Evolutionary conservation across 139 green algal genomes (phyloP).

Genomic region (Coelastrella sp.): DNA sequence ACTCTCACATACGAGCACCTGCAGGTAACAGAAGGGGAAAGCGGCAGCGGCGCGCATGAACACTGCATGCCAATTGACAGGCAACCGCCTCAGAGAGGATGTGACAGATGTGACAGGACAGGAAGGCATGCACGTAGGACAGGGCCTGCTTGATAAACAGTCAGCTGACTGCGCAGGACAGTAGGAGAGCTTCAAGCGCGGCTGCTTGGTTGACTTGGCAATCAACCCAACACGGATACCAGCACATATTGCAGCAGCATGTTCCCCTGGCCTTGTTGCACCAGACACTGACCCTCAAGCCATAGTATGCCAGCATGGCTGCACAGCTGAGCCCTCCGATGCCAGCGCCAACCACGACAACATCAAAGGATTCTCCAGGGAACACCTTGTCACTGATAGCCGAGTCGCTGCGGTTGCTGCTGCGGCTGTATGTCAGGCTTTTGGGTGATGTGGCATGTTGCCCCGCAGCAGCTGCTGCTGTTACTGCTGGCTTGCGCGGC

Average conservation of each 20-base stretch:
- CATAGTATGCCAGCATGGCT: constrained; percentile 67
- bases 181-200: too few relatives aligned
- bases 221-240: too few relatives aligned
- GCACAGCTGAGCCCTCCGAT: constrained; percentile 68
- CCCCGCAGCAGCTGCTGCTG: not conserved
- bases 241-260: too few relatives aligned
- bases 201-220: too few relatives aligned
- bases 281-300: constrained; percentile 46
- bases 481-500: too few relatives aligned
- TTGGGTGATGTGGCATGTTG: not conserved
- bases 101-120: too few relatives aligned
- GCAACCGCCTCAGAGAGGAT: too few relatives aligned
- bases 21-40: not conserved
- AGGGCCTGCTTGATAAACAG: too few relatives aligned
- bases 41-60: not conserved
- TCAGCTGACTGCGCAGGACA: too few relatives aligned
- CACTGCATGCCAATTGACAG: too few relatives aligned
- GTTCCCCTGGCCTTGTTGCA: too few relatives aligned
- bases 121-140: too few relatives aligned
- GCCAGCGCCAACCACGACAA: constrained; percentile 70
- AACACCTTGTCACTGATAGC: not conserved
- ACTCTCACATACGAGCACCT: constrained; percentile 44
- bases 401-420: not conserved
- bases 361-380: constrained; percentile 29
- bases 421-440: not conserved